Evolutionary conservation across 2,329 filamentous ascomycete species (phyloP).

Genomic region (Sclerotinia glacialis): DNA sequence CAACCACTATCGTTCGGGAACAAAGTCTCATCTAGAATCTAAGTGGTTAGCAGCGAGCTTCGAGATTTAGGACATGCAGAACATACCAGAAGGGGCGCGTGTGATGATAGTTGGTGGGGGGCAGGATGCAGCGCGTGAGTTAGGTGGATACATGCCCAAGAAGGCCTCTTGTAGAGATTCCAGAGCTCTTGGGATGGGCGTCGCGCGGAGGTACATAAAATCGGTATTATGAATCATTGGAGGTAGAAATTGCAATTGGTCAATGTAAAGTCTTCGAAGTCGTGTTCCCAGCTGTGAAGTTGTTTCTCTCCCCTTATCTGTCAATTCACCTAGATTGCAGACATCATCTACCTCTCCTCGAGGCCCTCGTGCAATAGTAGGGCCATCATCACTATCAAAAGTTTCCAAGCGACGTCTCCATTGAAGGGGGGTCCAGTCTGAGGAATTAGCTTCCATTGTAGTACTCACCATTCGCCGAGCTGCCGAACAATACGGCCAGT

Average conservation of each 20-base stretch:
- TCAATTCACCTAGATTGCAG: slow-evolving; percentile 76
- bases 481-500: slow-evolving; percentile 89
- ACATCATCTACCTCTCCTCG: slow-evolving; percentile 71
- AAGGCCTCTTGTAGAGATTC: slow-evolving; percentile 76
- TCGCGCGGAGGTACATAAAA: slow-evolving; percentile 70
- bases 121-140: slow-evolving; percentile 50
- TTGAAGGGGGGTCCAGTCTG: slow-evolving; percentile 41
- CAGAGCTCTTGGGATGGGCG: slow-evolving; percentile 70
- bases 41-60: slow-evolving; percentile 1
- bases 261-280: slow-evolving; percentile 69
- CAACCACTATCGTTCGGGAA: slow-evolving; percentile 77
- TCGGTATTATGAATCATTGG: slow-evolving; percentile 52
- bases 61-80: not conserved
- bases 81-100: slow-evolving; percentile 49
- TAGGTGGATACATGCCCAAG: slow-evolving; percentile 67
- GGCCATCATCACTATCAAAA: slow-evolving; percentile 68
- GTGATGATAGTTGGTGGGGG: slow-evolving; percentile 63
- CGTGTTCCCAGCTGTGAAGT: slow-evolving; percentile 67
- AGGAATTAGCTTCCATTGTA: slow-evolving; percentile 51
- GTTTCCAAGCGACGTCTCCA: slow-evolving; percentile 78
- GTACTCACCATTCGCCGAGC: slow-evolving; percentile 67
- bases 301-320: slow-evolving; percentile 69
- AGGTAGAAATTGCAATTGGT: slow-evolving; percentile 71
- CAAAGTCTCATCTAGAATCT: slow-evolving; percentile 63
- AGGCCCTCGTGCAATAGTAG: slow-evolving; percentile 66